phyloP scores from a whole-genome alignment of 176 grass and related monocot genomes.

The Hsuehochloa calcarea region DNA sequence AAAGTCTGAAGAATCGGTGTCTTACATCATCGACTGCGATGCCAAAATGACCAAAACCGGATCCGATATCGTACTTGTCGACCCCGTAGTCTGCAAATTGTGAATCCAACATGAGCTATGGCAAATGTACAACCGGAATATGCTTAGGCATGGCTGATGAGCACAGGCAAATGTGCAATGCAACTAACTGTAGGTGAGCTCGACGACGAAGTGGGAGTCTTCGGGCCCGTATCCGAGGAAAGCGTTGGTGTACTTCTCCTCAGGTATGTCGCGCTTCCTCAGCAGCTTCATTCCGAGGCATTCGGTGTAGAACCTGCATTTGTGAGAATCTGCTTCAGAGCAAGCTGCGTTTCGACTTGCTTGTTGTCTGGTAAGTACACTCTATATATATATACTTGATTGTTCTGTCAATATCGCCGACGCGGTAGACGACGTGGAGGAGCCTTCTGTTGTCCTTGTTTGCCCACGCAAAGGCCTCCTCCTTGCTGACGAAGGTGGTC shows the following conservation, averaged over 20 bases:
- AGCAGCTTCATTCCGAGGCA: conserved; percentile 95
- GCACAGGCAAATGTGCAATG: neutral
- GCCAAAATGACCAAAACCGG: conserved; percentile 78
- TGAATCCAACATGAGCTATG: neutral
- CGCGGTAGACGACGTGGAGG: conserved; percentile 88
- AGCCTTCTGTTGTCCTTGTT: conserved; percentile 74
- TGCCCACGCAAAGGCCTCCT: conserved; percentile 66
- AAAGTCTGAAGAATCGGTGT: neutral
- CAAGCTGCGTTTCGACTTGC: neutral
- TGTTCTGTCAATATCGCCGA: conserved; percentile 79
- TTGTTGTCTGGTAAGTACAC: no score
- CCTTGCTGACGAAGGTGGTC: conserved; percentile 45
- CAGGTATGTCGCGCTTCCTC: conserved; percentile 74
- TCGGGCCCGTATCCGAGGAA: conserved; percentile 90
- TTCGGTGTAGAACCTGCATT: conserved; percentile 80
- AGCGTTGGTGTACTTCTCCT: conserved; percentile 82
- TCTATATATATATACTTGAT: conserved; percentile 49
- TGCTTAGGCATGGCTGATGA: neutral
- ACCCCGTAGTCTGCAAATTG: conserved; percentile 71
- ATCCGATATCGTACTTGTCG: conserved; percentile 70
- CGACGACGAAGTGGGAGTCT: conserved; percentile 73
- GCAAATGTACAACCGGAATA: neutral
- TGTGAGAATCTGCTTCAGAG: neutral
- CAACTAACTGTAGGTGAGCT: conserved; percentile 79
- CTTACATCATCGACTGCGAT: conserved; percentile 75